A percentile compares a stretch with the other conserved stretches of the same genome.
These are phyloP conservation scores for Rhynchospora pubera DNA, from an alignment of 176 grass and related monocot species.

Conservation along the genomic window DNA sequence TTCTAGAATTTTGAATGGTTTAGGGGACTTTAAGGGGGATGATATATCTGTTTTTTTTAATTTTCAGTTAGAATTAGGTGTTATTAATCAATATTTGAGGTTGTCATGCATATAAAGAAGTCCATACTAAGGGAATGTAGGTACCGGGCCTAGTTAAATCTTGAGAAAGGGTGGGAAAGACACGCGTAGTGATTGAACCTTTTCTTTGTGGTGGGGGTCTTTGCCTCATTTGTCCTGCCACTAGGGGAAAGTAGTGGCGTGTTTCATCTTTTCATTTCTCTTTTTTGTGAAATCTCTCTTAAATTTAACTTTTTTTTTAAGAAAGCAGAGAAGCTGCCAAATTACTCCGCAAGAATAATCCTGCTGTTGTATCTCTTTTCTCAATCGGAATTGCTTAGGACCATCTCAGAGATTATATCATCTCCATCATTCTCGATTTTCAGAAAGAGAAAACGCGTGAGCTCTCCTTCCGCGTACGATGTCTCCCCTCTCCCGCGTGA, in stretches of 20 bases:
- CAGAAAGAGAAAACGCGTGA: no score
- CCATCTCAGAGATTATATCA: no score
- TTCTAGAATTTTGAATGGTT: no score
- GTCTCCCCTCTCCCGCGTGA: no score
- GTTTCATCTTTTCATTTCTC: background rate
- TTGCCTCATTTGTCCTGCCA: background rate
- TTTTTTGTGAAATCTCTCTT: background rate
- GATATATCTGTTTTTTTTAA: background rate
- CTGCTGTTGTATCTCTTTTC: background rate
- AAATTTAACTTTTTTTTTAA: background rate
- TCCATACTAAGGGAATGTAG: no score
- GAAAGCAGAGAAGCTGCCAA: background rate
- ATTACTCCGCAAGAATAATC: background rate
- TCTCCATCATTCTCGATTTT: no score
- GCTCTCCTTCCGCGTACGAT: no score
- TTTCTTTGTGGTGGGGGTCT: slow-evolving; percentile 19
- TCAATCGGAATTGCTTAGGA: no score
- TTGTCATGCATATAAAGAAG: slow-evolving; percentile 1
- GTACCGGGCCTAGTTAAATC: background rate
- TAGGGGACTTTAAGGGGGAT: background rate
- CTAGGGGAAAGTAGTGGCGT: slow-evolving; percentile 12
- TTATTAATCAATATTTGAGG: background rate
- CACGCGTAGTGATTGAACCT: slow-evolving; percentile 2
- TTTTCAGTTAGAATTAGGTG: background rate
- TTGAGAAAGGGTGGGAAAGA: background rate